Base-by-base conservation (phyloP, 2,329 filamentous ascomycete genomes). In the Colletotrichum ledebouriae region DNA sequence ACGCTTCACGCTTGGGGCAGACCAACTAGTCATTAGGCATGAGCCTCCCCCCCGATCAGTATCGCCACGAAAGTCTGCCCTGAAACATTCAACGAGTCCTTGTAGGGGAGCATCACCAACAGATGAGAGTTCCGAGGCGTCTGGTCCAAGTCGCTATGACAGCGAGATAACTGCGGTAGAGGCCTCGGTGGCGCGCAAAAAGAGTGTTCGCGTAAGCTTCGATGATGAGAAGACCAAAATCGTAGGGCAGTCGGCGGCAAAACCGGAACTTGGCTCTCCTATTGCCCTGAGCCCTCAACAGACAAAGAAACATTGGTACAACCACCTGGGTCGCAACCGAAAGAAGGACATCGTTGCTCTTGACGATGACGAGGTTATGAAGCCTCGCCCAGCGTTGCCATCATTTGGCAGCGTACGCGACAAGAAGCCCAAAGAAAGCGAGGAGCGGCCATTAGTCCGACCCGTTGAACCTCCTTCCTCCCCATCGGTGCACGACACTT, bases 161-260 rank as follows among this genome's bases (percentile, higher is more conserved):
- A 72, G 73, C 15, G 73, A 67, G 5, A 57, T 59, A 4, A 73
- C 75, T 6, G 71, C 76, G 2, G 71, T 72, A 2, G 85, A 87
- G 11, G 29, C 73, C 1, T 56, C 73, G 2, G 37, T 77, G 1
- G 73, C 78, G 17, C 83, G 87, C 67, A 93, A 89, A 79, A 93
- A 91, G 77, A 86, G 84, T 44, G 87, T 87, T 1, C 85, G 92
- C 25, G 92, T 94, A 53, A 97, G 94, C 79, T 98, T 94, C 75
- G 90, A 93, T 71, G 91, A 93, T 57, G 85, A 86, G 39, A 83
- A 79, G n/a, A 86, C 84, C 9, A 79, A 86, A 10, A 79, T 88
- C 2, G 83, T 88, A 22, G 86, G 84, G 6, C 83, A 88, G 59
- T 78, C 83, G 10, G 78, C 78, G 7, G 74, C 77, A 10, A 71